Conservation (phyloP, 306 rosid species). For the Trichosanthes cucumerina region DNA sequence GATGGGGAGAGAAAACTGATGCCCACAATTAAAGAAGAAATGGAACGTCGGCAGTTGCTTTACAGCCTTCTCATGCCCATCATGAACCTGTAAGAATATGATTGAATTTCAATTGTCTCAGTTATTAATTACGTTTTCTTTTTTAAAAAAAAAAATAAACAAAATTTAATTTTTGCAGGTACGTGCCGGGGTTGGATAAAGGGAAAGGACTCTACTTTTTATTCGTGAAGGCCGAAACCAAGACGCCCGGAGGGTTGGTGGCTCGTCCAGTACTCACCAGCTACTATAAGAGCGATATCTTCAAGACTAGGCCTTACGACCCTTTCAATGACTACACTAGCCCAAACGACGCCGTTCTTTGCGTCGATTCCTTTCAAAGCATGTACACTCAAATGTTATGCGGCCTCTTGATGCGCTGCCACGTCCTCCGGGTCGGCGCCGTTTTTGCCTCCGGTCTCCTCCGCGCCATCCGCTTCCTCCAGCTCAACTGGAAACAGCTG, state of each 20-base stretch:
- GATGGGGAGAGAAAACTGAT: conserved; percentile 85
- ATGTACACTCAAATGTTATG: conserved; percentile 95
- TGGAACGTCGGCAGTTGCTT: conserved; percentile 67
- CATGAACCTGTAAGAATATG: conserved; percentile 50
- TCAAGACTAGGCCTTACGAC: conserved; percentile 69
- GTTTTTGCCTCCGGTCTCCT: conserved; percentile 91
- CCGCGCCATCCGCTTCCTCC: conserved; percentile 76
- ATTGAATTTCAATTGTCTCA: neutral
- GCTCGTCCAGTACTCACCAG: conserved; percentile 92
- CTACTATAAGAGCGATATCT: conserved; percentile 77
- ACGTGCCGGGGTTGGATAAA: conserved; percentile 64
- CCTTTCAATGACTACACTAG: conserved; percentile 76
- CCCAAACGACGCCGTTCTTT: conserved; percentile 69
- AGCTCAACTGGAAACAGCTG: conserved; percentile 51
- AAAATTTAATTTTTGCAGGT: conserved; percentile 24
- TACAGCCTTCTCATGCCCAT: conserved; percentile 88
- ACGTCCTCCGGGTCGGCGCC: conserved; percentile 81
- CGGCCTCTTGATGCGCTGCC: conserved; percentile 63
- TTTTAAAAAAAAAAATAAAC: no score
- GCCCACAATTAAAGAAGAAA: conserved; percentile 69
- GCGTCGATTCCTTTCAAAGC: conserved; percentile 71
- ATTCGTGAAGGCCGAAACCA: conserved; percentile 65
- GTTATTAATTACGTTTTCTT: no score
- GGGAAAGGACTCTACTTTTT: conserved; percentile 79
- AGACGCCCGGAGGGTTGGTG: conserved; percentile 67